Percentiles rank a stretch among this genome's conserved stretches.
Conservation (phyloP, 169 alveolate species). For the Besnoitia besnoiti region DNA sequence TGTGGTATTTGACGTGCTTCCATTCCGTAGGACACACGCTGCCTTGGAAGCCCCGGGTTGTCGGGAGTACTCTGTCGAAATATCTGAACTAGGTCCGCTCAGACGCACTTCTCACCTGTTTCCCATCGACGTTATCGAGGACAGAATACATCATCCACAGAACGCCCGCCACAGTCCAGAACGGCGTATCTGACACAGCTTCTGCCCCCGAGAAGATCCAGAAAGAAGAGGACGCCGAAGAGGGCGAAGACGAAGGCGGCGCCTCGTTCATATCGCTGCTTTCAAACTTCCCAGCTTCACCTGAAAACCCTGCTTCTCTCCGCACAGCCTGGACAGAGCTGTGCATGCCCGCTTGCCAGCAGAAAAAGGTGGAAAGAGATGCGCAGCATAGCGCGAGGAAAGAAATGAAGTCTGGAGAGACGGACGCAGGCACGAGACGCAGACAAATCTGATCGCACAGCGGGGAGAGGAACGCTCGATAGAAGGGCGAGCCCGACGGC, state of each 20-base stretch:
- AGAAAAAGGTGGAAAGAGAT: constrained; percentile 40
- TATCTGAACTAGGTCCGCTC: too few species aligned
- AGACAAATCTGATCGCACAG: constrained; percentile 46
- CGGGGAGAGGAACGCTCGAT: constrained; percentile 49
- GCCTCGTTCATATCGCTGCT: not conserved
- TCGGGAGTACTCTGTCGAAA: too few species aligned
- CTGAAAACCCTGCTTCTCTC: not conserved
- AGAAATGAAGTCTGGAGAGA: constrained; percentile 47
- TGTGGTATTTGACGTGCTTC: too few species aligned
- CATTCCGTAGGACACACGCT: too few species aligned
- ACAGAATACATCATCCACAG: constrained; percentile 56
- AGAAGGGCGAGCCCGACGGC: constrained; percentile 28
- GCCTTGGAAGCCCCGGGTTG: too few species aligned
- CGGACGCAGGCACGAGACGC: constrained; percentile 15
- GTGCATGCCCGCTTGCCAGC: constrained; percentile 35
- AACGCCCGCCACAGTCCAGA: constrained; percentile 42
- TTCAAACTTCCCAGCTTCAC: too few species aligned
- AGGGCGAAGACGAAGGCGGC: not conserved
- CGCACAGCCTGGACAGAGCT: not conserved
- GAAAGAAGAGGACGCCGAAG: not conserved
- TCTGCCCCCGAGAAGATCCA: not conserved
- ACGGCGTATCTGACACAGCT: not conserved
- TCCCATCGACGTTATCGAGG: constrained; percentile 59
- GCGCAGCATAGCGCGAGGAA: constrained; percentile 51
- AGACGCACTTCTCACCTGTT: constrained; percentile 8